These are phyloP conservation scores for Dovyalis caffra DNA, from an alignment of 345 rosid species.

Conservation along the genomic window DNA sequence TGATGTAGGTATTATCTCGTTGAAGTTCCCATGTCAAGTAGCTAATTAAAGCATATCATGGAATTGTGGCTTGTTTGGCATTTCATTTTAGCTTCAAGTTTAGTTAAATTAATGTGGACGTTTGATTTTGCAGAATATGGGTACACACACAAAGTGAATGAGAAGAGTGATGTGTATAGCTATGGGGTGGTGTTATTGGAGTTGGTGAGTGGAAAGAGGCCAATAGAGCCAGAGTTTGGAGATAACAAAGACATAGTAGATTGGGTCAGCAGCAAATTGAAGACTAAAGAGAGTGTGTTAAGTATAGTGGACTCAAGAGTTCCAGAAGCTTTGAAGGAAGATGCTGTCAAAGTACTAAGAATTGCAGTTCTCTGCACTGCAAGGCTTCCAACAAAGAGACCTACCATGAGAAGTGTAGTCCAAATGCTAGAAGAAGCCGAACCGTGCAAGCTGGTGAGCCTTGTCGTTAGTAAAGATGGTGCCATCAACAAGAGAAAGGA, in stretches of 20 bases:
- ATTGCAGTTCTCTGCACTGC: conserved; percentile 73
- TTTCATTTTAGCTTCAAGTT: neutral
- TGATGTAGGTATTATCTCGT: too few species aligned
- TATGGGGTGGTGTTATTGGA: conserved; percentile 95
- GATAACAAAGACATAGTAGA: conserved; percentile 75
- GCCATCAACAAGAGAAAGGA: neutral
- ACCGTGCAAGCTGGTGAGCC: conserved; percentile 56
- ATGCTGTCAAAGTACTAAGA: conserved; percentile 60
- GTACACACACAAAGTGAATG: conserved; percentile 71
- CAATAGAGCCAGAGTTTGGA: conserved; percentile 76
- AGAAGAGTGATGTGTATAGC: conserved; percentile 92
- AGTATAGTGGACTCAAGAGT: conserved; percentile 68
- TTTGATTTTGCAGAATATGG: conserved; percentile 67
- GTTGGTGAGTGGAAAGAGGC: conserved; percentile 75
- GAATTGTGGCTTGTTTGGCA: too few species aligned
- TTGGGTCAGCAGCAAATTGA: conserved; percentile 67
- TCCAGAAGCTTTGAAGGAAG: conserved; percentile 50
- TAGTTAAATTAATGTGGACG: neutral
- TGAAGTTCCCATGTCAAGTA: too few species aligned
- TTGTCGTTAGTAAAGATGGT: conserved; percentile 33
- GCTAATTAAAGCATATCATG: too few species aligned
- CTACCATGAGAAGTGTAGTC: conserved; percentile 82
- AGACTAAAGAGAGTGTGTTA: conserved; percentile 47
- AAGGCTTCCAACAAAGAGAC: conserved; percentile 53
- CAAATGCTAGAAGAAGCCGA: conserved; percentile 83